These are phyloP conservation scores for Tolypocladium inflatum DNA, from an alignment of 2,329 filamentous ascomycete genomes.

Conservation along the genomic window DNA sequence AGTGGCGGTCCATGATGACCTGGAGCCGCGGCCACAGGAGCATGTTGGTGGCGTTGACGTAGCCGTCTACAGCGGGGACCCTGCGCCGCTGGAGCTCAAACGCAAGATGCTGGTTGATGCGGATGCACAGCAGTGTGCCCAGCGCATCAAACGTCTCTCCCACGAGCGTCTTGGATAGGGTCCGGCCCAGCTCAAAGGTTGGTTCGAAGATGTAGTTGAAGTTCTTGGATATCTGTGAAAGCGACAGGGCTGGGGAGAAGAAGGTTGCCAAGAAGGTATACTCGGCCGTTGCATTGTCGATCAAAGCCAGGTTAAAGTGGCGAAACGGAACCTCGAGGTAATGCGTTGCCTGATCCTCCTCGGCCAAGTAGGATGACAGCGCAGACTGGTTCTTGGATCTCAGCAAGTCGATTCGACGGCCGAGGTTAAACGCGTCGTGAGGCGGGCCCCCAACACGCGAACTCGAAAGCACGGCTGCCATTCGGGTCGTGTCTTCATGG, in stretches of 20 bases:
- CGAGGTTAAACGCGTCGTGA: constrained; percentile 84
- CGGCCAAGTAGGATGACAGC: constrained; percentile 78
- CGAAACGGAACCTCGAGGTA: constrained; percentile 87
- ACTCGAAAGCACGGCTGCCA: constrained; percentile 47
- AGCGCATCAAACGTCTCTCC: constrained; percentile 74
- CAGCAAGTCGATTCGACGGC: constrained; percentile 75
- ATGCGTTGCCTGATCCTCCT: constrained; percentile 78
- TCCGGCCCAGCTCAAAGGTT: constrained; percentile 75
- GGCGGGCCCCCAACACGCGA: constrained; percentile 39
- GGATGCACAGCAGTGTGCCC: constrained; percentile 81
- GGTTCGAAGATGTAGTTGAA: constrained; percentile 86
- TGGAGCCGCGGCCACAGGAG: constrained; percentile 94
- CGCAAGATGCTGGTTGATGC: constrained; percentile 86
- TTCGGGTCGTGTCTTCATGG: constrained; percentile 62
- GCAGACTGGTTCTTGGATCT: constrained; percentile 65
- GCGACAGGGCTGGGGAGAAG: constrained; percentile 70
- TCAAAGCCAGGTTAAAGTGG: constrained; percentile 86
- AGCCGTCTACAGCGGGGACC: constrained; percentile 78
- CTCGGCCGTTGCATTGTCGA: constrained; percentile 91
- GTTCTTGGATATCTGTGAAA: constrained; percentile 68
- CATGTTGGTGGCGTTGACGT: constrained; percentile 94
- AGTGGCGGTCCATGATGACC: constrained; percentile 85
- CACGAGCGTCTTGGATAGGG: constrained; percentile 66
- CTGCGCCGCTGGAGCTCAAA: constrained; percentile 90
- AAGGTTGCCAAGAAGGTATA: constrained; percentile 90